Evolutionary conservation across 768 basidiomycete genomes (phyloP), one percentile per base, ranked within the genome.

Genomic region (Cytidiella melzeri): DNA sequence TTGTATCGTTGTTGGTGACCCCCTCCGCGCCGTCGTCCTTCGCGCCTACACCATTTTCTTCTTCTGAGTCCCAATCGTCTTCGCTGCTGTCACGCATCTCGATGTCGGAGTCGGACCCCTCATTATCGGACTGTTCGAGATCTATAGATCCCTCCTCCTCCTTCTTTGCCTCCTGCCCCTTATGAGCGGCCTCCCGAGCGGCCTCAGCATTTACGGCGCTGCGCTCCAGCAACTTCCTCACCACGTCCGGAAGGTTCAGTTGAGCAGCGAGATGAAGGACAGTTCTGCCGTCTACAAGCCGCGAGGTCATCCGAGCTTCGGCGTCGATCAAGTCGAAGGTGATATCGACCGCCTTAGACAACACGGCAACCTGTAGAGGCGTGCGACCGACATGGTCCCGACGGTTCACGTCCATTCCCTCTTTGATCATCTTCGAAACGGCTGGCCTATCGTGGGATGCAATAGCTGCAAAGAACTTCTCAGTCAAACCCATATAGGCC

Each of bases 331-430:
- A 68, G 28, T 73, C 71, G 51, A 64, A 64, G 0, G 76, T 76
- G 45, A 80, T 72, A 1, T 76, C 76, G 3, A 57, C 56, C 0
- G 71, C 72, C 34, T 69, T 67, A 38, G 68, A 69, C 13, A 81
- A 46, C 43, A 83, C 73, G 3, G 80, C 79, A 28, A 81, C 62
- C 43, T 83, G 82, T n/a, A 83, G 66, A 1, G 74, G 64, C 5
- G 79, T 78, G 3, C 82, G 76, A 0, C 81, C 82, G 37, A 83
- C 78, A 45, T 81, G 77, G 60, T 83, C 81, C 2, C 81, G 74
- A 30, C 70, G 68, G 54, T 80, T 70, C 21, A 81, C 57, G 54
- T 79, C 75, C 47, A 71, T 63, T 3, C 65, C 69, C 3, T 71
- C 69, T 43, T 68, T 25, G 48, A 79, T 63, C 51, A 77, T 62